These are phyloP conservation scores for Neurospora sp. DNA, from an alignment of 495 filamentous ascomycete species.

Conservation along the genomic window DNA sequence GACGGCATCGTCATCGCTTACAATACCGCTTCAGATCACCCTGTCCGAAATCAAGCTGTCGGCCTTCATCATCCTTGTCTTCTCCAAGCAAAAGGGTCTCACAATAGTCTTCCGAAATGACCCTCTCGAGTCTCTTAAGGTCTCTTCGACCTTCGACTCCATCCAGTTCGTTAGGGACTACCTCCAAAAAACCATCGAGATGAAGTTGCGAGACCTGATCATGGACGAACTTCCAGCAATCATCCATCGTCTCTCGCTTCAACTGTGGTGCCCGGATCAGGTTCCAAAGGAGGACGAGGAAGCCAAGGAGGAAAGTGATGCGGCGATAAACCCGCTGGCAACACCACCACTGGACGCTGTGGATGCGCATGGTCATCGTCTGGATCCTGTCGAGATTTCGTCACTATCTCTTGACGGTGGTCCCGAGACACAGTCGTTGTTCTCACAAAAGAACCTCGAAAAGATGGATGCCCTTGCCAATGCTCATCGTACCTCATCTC, in stretches of 20 bases:
- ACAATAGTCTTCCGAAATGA: slow-evolving; percentile 97
- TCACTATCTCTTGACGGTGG: slow-evolving; percentile 65
- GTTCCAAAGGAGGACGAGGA: slow-evolving; percentile 45
- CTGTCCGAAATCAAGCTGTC: slow-evolving; percentile 94
- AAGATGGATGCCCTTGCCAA: slow-evolving; percentile 66
- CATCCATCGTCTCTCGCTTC: slow-evolving; percentile 83
- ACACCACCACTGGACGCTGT: slow-evolving; percentile 71
- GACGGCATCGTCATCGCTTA: slow-evolving; percentile 86
- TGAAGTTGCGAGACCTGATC: slow-evolving; percentile 81
- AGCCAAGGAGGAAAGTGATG: slow-evolving; percentile 36
- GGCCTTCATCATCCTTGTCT: slow-evolving; percentile 94
- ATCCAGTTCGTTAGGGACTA: slow-evolving; percentile 98
- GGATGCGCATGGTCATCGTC: slow-evolving; percentile 61
- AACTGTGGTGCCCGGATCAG: slow-evolving; percentile 84
- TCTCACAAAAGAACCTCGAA: slow-evolving; percentile 82
- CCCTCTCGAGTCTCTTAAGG: slow-evolving; percentile 92
- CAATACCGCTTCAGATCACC: slow-evolving; percentile 93
- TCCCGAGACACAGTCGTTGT: slow-evolving; percentile 69
- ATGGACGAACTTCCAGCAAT: slow-evolving; percentile 98
- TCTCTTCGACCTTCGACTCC: slow-evolving; percentile 96
- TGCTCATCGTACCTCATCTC: slow-evolving; percentile 75
- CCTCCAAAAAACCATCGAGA: slow-evolving; percentile 91
- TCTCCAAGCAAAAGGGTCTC: slow-evolving; percentile 91
- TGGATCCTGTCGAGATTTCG: slow-evolving; percentile 64
- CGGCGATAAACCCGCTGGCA: slow-evolving; percentile 64